Conservation (phyloP, 139 green algal species). For the Chlorella sp. region DNA sequence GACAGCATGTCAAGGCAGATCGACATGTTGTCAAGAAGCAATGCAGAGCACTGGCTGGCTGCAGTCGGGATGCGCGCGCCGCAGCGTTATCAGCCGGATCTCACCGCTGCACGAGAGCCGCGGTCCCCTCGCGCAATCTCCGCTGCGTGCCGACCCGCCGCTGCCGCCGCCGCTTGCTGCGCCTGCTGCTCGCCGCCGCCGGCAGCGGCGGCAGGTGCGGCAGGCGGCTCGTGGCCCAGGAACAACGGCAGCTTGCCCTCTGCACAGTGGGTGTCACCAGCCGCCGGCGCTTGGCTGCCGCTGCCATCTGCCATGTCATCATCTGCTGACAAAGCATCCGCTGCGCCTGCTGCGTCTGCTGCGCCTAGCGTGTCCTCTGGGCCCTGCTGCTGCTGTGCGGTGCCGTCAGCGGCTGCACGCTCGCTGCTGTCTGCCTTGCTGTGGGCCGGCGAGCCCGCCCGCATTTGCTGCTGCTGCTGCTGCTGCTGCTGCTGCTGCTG, state of each 20-base stretch:
- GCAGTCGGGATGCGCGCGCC: too few relatives aligned
- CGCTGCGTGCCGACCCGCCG: neutral
- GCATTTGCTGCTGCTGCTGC: neutral
- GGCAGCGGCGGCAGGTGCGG: neutral
- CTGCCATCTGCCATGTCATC: too few relatives aligned
- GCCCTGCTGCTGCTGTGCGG: neutral
- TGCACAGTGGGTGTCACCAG: too few relatives aligned
- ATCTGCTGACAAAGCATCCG: neutral
- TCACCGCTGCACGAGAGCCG: slow-evolving; percentile 11
- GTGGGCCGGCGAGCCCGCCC: neutral
- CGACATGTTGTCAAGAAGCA: too few relatives aligned
- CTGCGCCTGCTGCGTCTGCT: neutral
- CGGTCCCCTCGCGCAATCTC: neutral
- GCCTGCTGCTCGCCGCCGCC: neutral
- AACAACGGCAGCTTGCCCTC: too few relatives aligned
- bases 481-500: neutral
- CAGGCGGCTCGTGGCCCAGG: neutral
- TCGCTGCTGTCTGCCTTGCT: neutral
- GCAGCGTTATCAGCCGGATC: too few relatives aligned
- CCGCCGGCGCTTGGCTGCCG: too few relatives aligned
- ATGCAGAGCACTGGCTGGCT: too few relatives aligned
- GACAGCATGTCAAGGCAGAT: too few relatives aligned
- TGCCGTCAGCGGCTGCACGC: neutral
- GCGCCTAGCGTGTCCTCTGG: neutral
- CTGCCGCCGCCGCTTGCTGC: neutral